Conservation (phyloP, 768 basidiomycete genomes). For the Russula compacta region DNA sequence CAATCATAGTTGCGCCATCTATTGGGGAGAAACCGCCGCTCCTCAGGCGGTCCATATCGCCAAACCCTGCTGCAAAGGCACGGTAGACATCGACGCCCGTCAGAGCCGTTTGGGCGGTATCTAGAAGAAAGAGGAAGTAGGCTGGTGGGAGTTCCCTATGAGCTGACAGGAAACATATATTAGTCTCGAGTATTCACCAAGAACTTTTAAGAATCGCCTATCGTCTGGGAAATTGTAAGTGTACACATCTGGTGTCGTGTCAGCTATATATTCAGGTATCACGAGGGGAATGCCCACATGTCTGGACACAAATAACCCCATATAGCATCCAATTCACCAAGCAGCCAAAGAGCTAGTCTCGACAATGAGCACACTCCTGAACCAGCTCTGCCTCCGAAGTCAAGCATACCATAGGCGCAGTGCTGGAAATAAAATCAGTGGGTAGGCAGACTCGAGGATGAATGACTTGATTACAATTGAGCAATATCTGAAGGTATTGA, state of each 20-base stretch:
- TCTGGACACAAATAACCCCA: not conserved
- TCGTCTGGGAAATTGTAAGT: conserved; percentile 8
- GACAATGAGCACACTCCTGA: not conserved
- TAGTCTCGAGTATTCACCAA: not conserved
- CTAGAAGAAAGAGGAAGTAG: not conserved
- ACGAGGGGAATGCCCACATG: not conserved
- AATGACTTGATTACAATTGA: not conserved
- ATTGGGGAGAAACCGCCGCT: not conserved
- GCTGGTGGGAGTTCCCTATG: not conserved
- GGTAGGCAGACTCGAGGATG: not conserved
- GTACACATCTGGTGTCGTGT: not conserved
- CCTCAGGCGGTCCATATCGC: not conserved
- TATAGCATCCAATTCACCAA: conserved; percentile 1
- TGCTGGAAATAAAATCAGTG: not conserved
- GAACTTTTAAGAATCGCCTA: not conserved
- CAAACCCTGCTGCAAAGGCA: conserved; percentile 7
- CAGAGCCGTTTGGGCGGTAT: not conserved
- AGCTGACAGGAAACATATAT: not conserved
- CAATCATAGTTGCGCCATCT: not conserved
- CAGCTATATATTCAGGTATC: no score
- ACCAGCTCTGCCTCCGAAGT: no score
- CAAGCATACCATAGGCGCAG: not conserved
- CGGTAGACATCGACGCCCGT: not conserved
- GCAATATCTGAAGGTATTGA: not conserved
- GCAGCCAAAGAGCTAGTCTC: not conserved